A percentile compares a stretch with the other conserved stretches of the same genome.
Conservation (phyloP, 2,329 filamentous ascomycete genomes). For the Colletotrichum eleusines region DNA sequence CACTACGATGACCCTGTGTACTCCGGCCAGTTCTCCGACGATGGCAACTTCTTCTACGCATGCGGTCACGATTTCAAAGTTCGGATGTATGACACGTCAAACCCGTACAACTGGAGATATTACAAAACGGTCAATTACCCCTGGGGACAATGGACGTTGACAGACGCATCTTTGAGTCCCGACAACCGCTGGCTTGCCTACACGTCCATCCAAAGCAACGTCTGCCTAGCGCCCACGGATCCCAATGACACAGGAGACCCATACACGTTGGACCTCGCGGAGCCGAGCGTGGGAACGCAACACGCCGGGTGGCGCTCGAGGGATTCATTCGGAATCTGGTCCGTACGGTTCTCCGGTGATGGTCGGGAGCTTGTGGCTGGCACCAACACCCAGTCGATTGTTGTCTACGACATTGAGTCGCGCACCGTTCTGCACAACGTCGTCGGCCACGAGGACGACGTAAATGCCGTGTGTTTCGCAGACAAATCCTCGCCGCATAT, state of each 20-base stretch:
- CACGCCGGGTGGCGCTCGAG: conserved; percentile 47
- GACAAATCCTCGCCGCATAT: conserved; percentile 91
- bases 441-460: conserved; percentile 84
- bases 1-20: conserved; percentile 90
- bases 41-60: conserved; percentile 97
- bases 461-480: conserved; percentile 97
- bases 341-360: conserved; percentile 91
- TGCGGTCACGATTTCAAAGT: conserved; percentile 94
- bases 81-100: conserved; percentile 97
- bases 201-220: conserved; percentile 85
- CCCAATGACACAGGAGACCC: conserved; percentile 85
- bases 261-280: conserved; percentile 79
- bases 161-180: conserved; percentile 89
- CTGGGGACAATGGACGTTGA: conserved; percentile 94
- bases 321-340: conserved; percentile 79
- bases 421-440: conserved; percentile 80
- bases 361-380: conserved; percentile 92
- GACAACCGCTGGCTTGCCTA: conserved; percentile 95
- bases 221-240: conserved; percentile 89
- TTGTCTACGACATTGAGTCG: conserved; percentile 93
- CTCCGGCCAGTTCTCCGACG: conserved; percentile 95
- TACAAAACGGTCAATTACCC: conserved; percentile 92
- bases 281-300: conserved; percentile 49
- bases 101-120: conserved; percentile 94
- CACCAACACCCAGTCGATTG: conserved; percentile 81